phyloP scores from a whole-genome alignment of 2,329 filamentous ascomycete genomes.

The Mariannaea sp. region DNA sequence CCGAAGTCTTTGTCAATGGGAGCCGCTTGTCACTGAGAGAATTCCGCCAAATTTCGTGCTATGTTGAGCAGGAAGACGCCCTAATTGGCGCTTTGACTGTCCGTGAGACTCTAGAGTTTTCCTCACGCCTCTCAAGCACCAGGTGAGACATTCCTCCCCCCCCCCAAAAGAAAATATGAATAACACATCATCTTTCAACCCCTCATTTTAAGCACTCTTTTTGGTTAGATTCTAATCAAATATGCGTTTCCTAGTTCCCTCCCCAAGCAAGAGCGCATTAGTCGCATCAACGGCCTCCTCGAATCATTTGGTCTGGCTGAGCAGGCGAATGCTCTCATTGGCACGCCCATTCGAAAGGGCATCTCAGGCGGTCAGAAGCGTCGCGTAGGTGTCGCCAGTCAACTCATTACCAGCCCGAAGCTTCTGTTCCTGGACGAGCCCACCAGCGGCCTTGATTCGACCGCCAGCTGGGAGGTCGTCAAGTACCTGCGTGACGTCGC shows the following conservation, averaged over 20 bases:
- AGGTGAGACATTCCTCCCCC: constrained; percentile 47
- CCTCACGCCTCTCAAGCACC: constrained; percentile 68
- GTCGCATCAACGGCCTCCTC: constrained; percentile 69
- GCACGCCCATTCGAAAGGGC: constrained; percentile 81
- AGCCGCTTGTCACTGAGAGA: constrained; percentile 52
- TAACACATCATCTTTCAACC: too few relatives aligned
- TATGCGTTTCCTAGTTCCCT: constrained; percentile 45
- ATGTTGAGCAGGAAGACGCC: constrained; percentile 88
- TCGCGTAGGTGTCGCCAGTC: constrained; percentile 77
- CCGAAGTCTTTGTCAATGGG: constrained; percentile 66
- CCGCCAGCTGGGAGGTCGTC: constrained; percentile 76
- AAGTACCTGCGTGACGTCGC: constrained; percentile 72
- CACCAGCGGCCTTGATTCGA: constrained; percentile 81
- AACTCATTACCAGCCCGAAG: constrained; percentile 79
- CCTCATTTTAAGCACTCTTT: too few relatives aligned
- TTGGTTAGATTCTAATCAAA: too few relatives aligned
- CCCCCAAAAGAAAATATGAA: too few relatives aligned
- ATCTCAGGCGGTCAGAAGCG: constrained; percentile 86
- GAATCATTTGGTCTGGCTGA: constrained; percentile 72
- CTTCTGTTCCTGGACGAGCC: constrained; percentile 85
- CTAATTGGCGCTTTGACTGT: constrained; percentile 82
- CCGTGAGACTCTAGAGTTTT: constrained; percentile 77
- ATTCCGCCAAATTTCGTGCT: constrained; percentile 71
- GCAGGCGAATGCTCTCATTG: constrained; percentile 74
- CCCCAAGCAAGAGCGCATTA: constrained; percentile 58